These are phyloP conservation scores for Microbotryum violaceum DNA, from an alignment of 1,284 basidiomycete species.

Conservation along the genomic window DNA sequence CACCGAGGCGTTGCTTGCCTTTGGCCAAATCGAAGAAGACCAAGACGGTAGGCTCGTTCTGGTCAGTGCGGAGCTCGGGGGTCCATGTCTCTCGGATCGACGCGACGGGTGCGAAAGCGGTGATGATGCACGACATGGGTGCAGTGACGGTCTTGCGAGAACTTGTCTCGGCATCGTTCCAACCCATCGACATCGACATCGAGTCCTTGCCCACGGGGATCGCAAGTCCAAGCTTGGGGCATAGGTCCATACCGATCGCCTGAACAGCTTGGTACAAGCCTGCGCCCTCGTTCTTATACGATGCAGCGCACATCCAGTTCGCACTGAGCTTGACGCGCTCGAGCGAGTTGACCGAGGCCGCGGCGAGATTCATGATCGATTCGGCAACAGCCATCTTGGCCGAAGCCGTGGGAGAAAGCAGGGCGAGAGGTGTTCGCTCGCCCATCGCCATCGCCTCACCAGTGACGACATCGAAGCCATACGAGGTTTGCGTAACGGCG, in stretches of 20 bases:
- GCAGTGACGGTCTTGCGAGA: constrained; percentile 75
- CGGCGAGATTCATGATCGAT: constrained; percentile 82
- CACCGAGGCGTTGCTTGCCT: constrained; percentile 79
- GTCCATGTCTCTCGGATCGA: constrained; percentile 84
- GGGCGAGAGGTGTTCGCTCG: constrained; percentile 86
- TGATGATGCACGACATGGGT: constrained; percentile 86
- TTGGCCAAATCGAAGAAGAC: constrained; percentile 83
- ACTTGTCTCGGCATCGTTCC: constrained; percentile 54
- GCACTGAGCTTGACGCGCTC: constrained; percentile 83
- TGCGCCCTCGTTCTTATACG: constrained; percentile 81
- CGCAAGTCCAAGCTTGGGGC: constrained; percentile 85
- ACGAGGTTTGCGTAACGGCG: constrained; percentile 88
- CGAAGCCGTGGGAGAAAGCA: constrained; percentile 78
- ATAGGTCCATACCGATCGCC: constrained; percentile 87
- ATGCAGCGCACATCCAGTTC: constrained; percentile 99
- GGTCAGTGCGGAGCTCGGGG: constrained; percentile 67
- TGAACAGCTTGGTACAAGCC: constrained; percentile 86
- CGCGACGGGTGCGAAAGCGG: constrained; percentile 83
- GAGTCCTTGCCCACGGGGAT: constrained; percentile 99
- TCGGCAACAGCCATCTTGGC: constrained; percentile 95
- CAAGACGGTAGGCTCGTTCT: constrained; percentile 57
- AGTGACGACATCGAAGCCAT: constrained; percentile 70
- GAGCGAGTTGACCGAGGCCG: constrained; percentile 66
- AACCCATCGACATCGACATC: constrained; percentile 99
- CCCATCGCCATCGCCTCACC: constrained; percentile 98